A percentile compares a stretch with the other conserved stretches of the same genome.
These are phyloP conservation scores for Russula ochroleuca DNA, from an alignment of 768 basidiomycete species.

Conservation along the genomic window DNA sequence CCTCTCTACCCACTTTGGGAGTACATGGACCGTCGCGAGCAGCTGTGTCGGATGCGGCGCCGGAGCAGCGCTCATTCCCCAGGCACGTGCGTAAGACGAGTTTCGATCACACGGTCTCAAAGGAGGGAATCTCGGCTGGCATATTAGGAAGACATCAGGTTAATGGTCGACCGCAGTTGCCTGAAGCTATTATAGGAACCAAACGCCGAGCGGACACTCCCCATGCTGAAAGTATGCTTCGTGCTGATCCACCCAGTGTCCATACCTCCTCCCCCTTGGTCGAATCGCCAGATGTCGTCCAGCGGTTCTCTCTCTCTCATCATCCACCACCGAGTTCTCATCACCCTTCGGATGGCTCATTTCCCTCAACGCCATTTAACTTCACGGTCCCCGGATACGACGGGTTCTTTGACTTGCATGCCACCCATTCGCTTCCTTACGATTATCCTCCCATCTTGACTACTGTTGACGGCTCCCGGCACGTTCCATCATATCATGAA, in stretches of 20 bases:
- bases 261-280: conserved; percentile 21
- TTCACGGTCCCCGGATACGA: conserved; percentile 66
- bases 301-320: conserved; percentile 31
- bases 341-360: conserved; percentile 45
- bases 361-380: conserved; percentile 67
- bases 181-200: conserved; percentile 60
- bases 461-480: conserved; percentile 28
- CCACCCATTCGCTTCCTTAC: conserved; percentile 33
- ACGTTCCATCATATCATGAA: conserved; percentile 30
- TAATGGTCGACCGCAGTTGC: conserved; percentile 66
- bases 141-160: conserved; percentile 73
- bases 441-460: conserved; percentile 30
- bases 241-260: conserved; percentile 62
- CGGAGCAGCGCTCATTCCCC: conserved; percentile 58
- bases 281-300: conserved; percentile 21
- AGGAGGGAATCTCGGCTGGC: conserved; percentile 55
- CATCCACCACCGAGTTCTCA: conserved; percentile 26
- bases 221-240: conserved; percentile 73
- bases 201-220: conserved; percentile 82
- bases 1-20: conserved; percentile 71
- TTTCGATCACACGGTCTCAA: conserved; percentile 87
- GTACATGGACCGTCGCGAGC: conserved; percentile 52
- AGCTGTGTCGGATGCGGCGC: conserved; percentile 33
- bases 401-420: conserved; percentile 46
- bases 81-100: conserved; percentile 89